Conservation (phyloP, 1,284 basidiomycete genomes). For the Agaricales sp. region DNA sequence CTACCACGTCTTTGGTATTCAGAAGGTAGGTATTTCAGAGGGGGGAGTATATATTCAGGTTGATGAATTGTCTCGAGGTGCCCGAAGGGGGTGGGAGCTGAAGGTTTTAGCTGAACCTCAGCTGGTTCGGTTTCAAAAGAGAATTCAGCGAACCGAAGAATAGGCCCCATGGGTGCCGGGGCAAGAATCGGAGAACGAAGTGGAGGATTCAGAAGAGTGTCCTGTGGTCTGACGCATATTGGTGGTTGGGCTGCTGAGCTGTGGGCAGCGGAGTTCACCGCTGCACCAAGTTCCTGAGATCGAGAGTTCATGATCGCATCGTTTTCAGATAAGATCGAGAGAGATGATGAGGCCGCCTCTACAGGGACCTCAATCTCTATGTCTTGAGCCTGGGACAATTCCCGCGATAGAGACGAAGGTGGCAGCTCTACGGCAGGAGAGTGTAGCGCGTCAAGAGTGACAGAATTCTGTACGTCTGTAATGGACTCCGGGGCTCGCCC, state of each 20-base stretch:
- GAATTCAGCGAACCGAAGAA: background rate
- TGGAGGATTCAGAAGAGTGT: background rate
- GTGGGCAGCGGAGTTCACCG: background rate
- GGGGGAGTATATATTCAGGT: conserved; percentile 46
- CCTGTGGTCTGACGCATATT: background rate
- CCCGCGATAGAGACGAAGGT: background rate
- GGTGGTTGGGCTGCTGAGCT: too few relatives aligned
- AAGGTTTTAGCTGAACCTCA: background rate
- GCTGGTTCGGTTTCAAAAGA: background rate
- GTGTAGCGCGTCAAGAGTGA: background rate
- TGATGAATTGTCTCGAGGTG: background rate
- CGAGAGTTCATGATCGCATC: background rate
- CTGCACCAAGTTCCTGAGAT: background rate
- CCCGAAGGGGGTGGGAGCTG: background rate
- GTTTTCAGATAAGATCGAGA: background rate
- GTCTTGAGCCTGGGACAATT: background rate
- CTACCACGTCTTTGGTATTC: conserved; percentile 57
- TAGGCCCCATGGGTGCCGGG: background rate
- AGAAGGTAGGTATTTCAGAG: conserved; percentile 46
- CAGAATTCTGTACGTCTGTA: background rate
- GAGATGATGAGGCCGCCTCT: background rate
- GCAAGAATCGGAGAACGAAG: background rate
- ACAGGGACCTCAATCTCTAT: background rate
- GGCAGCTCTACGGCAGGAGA: background rate
- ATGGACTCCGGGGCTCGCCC: background rate